These are phyloP conservation scores for Millerozyma acaciae DNA, from an alignment of 805 yeast species.

Conservation along the genomic window DNA sequence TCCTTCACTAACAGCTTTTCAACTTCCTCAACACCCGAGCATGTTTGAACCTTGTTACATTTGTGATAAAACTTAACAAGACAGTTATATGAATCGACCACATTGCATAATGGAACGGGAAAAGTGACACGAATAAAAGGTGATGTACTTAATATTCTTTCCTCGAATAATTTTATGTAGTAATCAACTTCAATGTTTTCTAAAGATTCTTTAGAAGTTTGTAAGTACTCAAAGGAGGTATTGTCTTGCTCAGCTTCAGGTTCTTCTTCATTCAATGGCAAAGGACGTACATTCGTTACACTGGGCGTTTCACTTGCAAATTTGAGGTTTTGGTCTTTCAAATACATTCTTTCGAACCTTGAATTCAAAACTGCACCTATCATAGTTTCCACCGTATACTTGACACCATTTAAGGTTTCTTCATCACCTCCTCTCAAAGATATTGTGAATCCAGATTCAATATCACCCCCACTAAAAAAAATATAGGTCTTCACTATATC, in stretches of 20 bases:
- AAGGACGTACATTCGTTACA: too few species aligned
- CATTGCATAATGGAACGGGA: constrained; percentile 59
- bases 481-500: constrained; percentile 64
- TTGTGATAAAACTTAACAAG: constrained; percentile 20
- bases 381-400: constrained; percentile 77
- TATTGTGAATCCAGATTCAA: constrained; percentile 77
- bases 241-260: neutral
- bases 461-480: constrained; percentile 74
- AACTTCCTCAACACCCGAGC: constrained; percentile 23
- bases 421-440: constrained; percentile 75
- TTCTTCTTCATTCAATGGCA: neutral
- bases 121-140: constrained; percentile 75
- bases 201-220: constrained; percentile 14
- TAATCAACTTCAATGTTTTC: constrained; percentile 31
- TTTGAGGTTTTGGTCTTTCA: constrained; percentile 19
- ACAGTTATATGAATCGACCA: constrained; percentile 48
- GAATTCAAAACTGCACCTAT: constrained; percentile 74
- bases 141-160: constrained; percentile 71
- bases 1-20: constrained; percentile 22
- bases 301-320: constrained; percentile 3
- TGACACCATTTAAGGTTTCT: constrained; percentile 59
- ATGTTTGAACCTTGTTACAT: constrained; percentile 18
- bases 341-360: constrained; percentile 57
- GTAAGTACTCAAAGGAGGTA: constrained; percentile 8
- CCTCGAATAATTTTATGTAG: constrained; percentile 36